Evolutionary conservation across 768 basidiomycete genomes (phyloP).

Genomic region (Boletus speciosus): DNA sequence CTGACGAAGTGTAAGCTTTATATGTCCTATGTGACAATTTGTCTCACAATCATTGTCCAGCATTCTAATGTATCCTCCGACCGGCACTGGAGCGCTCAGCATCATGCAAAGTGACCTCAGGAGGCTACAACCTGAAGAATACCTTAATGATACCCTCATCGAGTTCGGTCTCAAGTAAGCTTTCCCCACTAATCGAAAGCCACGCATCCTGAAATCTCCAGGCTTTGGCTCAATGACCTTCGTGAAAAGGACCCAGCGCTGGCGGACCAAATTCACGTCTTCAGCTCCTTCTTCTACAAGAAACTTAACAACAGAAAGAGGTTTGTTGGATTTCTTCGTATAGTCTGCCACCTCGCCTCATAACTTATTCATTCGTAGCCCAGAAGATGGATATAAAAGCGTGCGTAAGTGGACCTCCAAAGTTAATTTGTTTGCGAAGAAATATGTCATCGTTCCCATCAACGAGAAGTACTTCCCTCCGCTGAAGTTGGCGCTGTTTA

Average conservation of each 20-base stretch:
- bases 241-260: conserved; percentile 53
- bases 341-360: conserved; percentile 7
- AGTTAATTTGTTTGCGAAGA: conserved; percentile 84
- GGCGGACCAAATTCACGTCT: conserved; percentile 78
- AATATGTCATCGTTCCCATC: conserved; percentile 91
- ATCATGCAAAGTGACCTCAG: conserved; percentile 76
- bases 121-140: conserved; percentile 76
- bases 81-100: conserved; percentile 69
- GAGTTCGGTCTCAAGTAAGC: conserved; percentile 93
- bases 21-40: not conserved
- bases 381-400: conserved; percentile 70
- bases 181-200: not conserved
- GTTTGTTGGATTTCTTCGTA: conserved; percentile 33
- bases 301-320: conserved; percentile 68
- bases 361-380: conserved; percentile 29
- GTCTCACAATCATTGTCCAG: conserved; percentile 36
- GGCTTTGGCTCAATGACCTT: conserved; percentile 66
- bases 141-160: conserved; percentile 93
- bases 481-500: not conserved
- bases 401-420: conserved; percentile 95
- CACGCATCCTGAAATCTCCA: conserved; percentile 29
- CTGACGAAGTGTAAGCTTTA: conserved; percentile 60
- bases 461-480: conserved; percentile 77
- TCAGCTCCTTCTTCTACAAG: conserved; percentile 98
- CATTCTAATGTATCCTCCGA: conserved; percentile 72